Evolutionary conservation across 2,329 filamentous ascomycete genomes (phyloP).

Genomic region (Tolypocladium tropicale): DNA sequence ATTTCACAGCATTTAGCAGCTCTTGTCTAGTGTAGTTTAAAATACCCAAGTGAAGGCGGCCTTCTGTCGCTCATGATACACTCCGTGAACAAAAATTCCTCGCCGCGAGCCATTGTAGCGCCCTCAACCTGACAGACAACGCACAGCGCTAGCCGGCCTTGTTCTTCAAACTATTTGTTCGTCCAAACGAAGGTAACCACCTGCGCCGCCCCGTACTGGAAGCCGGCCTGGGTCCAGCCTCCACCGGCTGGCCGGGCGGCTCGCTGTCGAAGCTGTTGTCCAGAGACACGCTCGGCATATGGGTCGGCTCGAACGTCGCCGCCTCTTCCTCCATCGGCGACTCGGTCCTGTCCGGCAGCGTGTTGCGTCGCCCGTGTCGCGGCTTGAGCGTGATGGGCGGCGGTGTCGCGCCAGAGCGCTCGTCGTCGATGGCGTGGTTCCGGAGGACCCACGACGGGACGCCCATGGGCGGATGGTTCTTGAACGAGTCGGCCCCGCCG

Average conservation of each 20-base stretch:
- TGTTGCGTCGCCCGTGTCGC: slow-evolving; percentile 18
- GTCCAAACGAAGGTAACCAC: slow-evolving; percentile 24
- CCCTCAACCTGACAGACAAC: background rate
- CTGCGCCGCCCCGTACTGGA: slow-evolving; percentile 21
- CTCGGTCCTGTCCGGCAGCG: slow-evolving; percentile 11
- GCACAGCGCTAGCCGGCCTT: slow-evolving; percentile 6
- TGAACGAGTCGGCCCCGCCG: slow-evolving; percentile 7
- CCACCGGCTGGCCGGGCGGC: background rate
- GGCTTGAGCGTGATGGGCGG: slow-evolving; percentile 43
- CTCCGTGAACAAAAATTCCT: background rate
- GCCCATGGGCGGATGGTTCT: slow-evolving; percentile 20
- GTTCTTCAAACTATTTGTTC: slow-evolving; percentile 12
- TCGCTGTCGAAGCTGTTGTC: slow-evolving; percentile 5
- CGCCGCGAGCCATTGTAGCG: background rate
- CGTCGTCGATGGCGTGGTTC: slow-evolving; percentile 26
- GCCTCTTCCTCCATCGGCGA: background rate
- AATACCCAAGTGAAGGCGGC: too few relatives aligned
- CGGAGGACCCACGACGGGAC: slow-evolving; percentile 29
- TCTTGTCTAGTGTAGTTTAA: too few relatives aligned
- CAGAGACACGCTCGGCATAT: background rate
- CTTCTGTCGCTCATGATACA: too few relatives aligned
- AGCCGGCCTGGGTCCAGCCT: slow-evolving; percentile 1
- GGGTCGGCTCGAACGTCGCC: background rate
- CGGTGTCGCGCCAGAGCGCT: slow-evolving; percentile 39
- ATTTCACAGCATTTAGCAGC: too few relatives aligned